These are phyloP conservation scores for Scenedesmus sp. DNA, from an alignment of 163 green algal species.

Conservation along the genomic window DNA sequence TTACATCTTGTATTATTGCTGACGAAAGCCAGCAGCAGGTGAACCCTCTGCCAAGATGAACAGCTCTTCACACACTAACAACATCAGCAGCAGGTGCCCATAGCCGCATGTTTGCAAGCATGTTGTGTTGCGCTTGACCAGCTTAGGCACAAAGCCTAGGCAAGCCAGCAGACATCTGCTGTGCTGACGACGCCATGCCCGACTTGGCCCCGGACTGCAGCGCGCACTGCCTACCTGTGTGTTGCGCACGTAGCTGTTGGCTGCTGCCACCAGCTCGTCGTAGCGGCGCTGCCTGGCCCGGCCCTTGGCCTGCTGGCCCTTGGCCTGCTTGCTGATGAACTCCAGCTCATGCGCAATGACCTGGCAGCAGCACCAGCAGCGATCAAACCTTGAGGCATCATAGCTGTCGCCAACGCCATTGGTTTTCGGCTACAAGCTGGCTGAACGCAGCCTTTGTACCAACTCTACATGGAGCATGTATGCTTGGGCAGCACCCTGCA, in stretches of 20 bases:
- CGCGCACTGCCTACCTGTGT: slow-evolving; percentile 31
- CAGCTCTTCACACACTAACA: no score
- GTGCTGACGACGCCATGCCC: not conserved
- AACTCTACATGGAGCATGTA: no score
- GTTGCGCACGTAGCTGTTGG: slow-evolving; percentile 64
- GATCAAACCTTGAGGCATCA: not conserved
- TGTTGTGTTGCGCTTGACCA: no score
- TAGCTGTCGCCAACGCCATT: not conserved
- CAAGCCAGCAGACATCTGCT: not conserved
- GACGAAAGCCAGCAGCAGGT: no score
- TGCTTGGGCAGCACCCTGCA: no score
- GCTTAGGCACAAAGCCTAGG: no score
- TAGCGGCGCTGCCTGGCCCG: slow-evolving; percentile 76
- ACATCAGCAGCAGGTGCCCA: not conserved
- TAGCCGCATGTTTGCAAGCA: not conserved
- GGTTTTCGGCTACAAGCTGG: not conserved
- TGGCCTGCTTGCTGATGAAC: slow-evolving; percentile 78
- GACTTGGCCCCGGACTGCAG: not conserved
- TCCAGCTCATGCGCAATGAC: slow-evolving; percentile 79
- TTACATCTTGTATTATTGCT: no score
- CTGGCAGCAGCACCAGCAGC: slow-evolving; percentile 17
- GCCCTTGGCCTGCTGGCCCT: slow-evolving; percentile 92
- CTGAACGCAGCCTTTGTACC: no score
- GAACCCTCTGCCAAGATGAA: no score
- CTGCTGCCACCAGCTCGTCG: slow-evolving; percentile 78